Conservation (phyloP, 306 rosid species). For the Prunus armeniaca region DNA sequence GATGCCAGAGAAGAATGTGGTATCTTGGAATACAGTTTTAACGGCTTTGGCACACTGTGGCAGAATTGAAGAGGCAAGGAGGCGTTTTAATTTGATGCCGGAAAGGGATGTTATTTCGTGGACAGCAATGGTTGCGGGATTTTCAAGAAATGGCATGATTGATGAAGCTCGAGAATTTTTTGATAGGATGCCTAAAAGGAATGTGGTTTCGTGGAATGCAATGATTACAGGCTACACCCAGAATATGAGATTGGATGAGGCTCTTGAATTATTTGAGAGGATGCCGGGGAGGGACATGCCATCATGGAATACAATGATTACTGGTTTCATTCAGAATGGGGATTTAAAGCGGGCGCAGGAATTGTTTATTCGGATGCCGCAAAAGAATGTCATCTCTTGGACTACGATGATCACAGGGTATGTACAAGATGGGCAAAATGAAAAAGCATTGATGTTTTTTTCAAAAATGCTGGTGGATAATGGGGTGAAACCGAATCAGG, state of each 20-base stretch:
- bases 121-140: conserved; percentile 43
- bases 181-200: conserved; percentile 37
- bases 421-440: conserved; percentile 42
- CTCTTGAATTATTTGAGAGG: conserved; percentile 40
- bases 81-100: conserved; percentile 37
- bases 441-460: conserved; percentile 45
- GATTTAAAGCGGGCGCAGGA: conserved; percentile 30
- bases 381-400: conserved; percentile 47
- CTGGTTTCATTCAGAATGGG: conserved; percentile 42
- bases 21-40: conserved; percentile 47
- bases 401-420: conserved; percentile 47
- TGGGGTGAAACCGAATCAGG: conserved; percentile 39
- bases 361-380: conserved; percentile 38
- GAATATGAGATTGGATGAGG: conserved; percentile 36
- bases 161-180: conserved; percentile 46
- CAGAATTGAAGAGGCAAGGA: conserved; percentile 38
- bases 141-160: conserved; percentile 39
- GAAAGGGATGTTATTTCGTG: conserved; percentile 50
- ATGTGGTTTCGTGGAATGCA: conserved; percentile 52
- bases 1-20: conserved; percentile 50
- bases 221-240: conserved; percentile 44
- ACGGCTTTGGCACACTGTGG: conserved; percentile 28
- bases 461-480: conserved; percentile 30
- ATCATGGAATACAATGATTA: conserved; percentile 52
- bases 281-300: conserved; percentile 49